Evolutionary conservation across 495 filamentous ascomycete genomes (phyloP), one percentile per base, ranked within the genome.

Genomic region (Talaromyces stipitatus): DNA sequence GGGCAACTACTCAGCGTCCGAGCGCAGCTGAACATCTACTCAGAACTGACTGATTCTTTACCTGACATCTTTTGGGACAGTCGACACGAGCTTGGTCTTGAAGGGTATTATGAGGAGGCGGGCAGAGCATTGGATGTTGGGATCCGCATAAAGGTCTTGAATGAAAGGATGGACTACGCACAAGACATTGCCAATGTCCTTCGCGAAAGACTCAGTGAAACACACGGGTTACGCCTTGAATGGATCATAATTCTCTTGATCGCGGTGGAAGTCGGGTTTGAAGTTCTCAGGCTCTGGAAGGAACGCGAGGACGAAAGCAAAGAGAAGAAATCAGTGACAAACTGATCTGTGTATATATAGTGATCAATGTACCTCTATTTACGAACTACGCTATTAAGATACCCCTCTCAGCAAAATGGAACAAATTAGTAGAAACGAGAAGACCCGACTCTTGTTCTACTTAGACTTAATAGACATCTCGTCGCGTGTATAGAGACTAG

Each of bases 51-150:
- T 0, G 94, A 98, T 71, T 90, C 89, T 14, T 78, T 97, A 6
- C 94, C 94, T 0, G 94, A 98, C 70, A 80, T 98, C 26, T 97
- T 98, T 71, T 98, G 94, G 94, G 94, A 97, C 65, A 90, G 83
- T 61, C 78, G 85, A 47, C 87, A 92, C 66, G 91, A 97, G 62
- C 79, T 97, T 16, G 88, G 83, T 10, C 75, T 96, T 4, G 91
- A 96, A 69, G 89, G 85, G 16, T 97, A 97, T 66, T 98, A 97
- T 68, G 90, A 95, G 59, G 87, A 92, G 70, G 91, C 96, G 8
- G 92, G 92, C 16, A 82, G 85, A 52, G 88, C 92, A 1, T 77
- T 98, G 55, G 95, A 97, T 72, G 91, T 96, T 12, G 86, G 89
- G n/a, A 87, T 92, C 32, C 82, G 94, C 33, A 97, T 98, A 75